Conservation (phyloP, 345 rosid species). For the Melastoma malabathricum region DNA sequence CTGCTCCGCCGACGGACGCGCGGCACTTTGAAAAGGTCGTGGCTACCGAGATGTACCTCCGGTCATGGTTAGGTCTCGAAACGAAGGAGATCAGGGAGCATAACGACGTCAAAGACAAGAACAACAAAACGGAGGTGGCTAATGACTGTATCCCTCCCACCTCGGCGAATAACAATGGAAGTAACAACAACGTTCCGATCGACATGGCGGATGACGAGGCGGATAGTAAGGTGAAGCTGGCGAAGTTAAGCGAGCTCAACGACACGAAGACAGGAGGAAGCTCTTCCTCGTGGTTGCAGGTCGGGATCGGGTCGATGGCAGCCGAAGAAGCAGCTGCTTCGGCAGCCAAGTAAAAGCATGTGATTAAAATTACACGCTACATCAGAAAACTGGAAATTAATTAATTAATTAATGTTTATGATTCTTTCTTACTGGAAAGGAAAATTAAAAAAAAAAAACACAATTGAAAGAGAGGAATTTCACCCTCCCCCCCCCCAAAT, state of each 20-base stretch:
- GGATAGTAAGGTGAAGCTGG: conserved; percentile 47
- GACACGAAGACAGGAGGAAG: conserved; percentile 28
- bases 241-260: conserved; percentile 52
- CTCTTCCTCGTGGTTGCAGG: conserved; percentile 72
- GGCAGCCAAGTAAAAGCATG: no score
- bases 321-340: conserved; percentile 4
- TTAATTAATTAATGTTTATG: no score
- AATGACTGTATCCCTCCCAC: neutral
- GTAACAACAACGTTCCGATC: conserved; percentile 8
- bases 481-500: no score
- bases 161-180: conserved; percentile 4
- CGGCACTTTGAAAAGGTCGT: conserved; percentile 9
- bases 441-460: no score
- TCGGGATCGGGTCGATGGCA: conserved; percentile 53
- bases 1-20: conserved; percentile 19
- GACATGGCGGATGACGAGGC: conserved; percentile 36
- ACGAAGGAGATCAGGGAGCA: conserved; percentile 15
- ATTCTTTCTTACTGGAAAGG: no score
- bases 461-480: no score
- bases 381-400: no score
- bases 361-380: no score
- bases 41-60: conserved; percentile 27
- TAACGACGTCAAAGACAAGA: conserved; percentile 1
- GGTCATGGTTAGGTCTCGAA: conserved; percentile 29
- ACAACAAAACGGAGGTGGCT: conserved; percentile 2